Evolutionary conservation across 345 rosid genomes (phyloP), one percentile per base, ranked within the genome.

Genomic region (Dovyalis caffra): DNA sequence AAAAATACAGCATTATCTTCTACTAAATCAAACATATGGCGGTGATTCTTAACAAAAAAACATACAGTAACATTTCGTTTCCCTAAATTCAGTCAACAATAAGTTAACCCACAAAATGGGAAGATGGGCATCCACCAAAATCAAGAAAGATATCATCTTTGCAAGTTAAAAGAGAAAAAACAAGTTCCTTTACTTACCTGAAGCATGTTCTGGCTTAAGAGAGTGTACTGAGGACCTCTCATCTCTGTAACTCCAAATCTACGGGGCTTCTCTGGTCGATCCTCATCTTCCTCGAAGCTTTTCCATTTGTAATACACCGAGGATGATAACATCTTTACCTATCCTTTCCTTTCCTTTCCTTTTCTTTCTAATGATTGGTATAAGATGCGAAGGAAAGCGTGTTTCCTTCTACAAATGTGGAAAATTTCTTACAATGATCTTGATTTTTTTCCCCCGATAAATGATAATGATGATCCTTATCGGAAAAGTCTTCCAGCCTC

Each of bases 201-300:
- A 65, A 95, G 91, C 66, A 87, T 78, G 83, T 85, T 87, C 15
- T 86, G 92, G 84, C 79, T 87, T 57, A 88, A 83, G 78, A 89
- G 76, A 67, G 77, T 84, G 83, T 89, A 87, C 51, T 89, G 90
- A 47, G 99, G 98, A 49, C 90, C 90, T 32, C 93, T 83, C 85
- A 95, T 89, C 86, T 95, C 98, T 31, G 98, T 90, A n/a, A 95
- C 92, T 53, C 98, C 99, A 78, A 76, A 85, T 64, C 90, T 85
- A 63, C 96, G 94, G 47, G 98, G 98, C 80, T 95, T 95, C 81
- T 95, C 97, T 2, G 94, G 96, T 6, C 98, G 89, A 79, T 95
- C 98, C 65, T 89, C 97, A 74, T 92, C 88, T 72, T 87, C 93
- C 37, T 86, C 85, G 87, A 93, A 91, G 77, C 70, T 88, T 83